Evolutionary conservation across 495 filamentous ascomycete species (phyloP).

Genomic region (Stereocaulon alpinum): DNA sequence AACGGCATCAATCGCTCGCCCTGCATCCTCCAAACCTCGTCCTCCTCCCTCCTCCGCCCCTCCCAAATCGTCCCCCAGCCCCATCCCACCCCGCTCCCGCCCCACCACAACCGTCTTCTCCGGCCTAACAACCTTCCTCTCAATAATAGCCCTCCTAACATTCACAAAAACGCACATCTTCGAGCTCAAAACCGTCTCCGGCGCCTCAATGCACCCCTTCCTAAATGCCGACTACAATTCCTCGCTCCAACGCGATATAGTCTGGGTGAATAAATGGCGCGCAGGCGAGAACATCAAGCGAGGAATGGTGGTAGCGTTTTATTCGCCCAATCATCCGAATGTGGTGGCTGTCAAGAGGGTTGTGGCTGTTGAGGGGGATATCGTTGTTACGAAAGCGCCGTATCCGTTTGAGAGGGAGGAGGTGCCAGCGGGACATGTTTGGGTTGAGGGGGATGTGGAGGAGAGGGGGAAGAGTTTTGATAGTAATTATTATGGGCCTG

Average conservation of each 20-base stretch:
- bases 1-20: neutral
- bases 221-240: slow-evolving; percentile 53
- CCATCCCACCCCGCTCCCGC: neutral
- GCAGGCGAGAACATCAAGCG: slow-evolving; percentile 32
- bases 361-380: slow-evolving; percentile 59
- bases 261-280: slow-evolving; percentile 39
- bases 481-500: slow-evolving; percentile 67
- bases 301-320: slow-evolving; percentile 47
- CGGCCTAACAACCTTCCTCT: neutral
- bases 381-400: slow-evolving; percentile 49
- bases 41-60: neutral
- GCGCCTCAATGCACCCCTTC: slow-evolving; percentile 69
- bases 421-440: slow-evolving; percentile 63
- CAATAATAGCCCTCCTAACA: slow-evolving; percentile 17
- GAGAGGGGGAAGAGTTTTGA: slow-evolving; percentile 49
- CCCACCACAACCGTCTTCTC: slow-evolving; percentile 1
- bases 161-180: slow-evolving; percentile 55
- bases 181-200: slow-evolving; percentile 52
- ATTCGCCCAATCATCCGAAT: slow-evolving; percentile 52
- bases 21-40: neutral
- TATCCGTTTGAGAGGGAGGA: slow-evolving; percentile 46
- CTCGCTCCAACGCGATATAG: slow-evolving; percentile 33
- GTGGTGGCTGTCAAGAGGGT: slow-evolving; percentile 58
- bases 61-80: neutral
- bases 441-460: slow-evolving; percentile 60